phyloP scores from a whole-genome alignment of 441 rosid genomes.

The Eruca vesicaria region DNA sequence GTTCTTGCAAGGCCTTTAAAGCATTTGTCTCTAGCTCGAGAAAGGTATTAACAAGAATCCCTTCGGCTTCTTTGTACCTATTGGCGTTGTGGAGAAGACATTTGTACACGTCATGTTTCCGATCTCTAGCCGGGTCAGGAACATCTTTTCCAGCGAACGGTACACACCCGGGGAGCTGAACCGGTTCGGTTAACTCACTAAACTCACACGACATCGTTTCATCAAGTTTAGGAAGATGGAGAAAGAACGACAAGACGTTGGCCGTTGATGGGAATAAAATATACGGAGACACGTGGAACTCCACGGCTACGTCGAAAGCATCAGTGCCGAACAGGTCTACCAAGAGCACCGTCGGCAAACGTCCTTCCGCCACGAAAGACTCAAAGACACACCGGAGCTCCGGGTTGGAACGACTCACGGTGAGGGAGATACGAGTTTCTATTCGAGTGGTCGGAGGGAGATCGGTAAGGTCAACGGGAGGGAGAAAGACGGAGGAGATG shows the following conservation, averaged over 20 bases:
- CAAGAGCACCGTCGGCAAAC: conserved; percentile 40
- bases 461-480: conserved; percentile 46
- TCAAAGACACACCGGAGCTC: conserved; percentile 29
- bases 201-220: conserved; percentile 38
- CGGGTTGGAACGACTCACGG: conserved; percentile 42
- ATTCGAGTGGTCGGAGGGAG: conserved; percentile 28
- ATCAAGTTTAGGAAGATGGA: conserved; percentile 47
- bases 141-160: conserved; percentile 45
- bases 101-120: conserved; percentile 40
- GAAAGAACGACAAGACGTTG: conserved; percentile 34
- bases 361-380: conserved; percentile 23
- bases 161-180: conserved; percentile 53
- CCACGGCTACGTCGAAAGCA: conserved; percentile 42
- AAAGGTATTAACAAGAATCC: conserved; percentile 49
- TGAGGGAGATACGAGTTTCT: conserved; percentile 45
- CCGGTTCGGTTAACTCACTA: conserved; percentile 46
- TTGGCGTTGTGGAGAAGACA: conserved; percentile 38
- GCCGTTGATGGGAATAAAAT: conserved; percentile 42
- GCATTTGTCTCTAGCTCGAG: conserved; percentile 46
- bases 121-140: conserved; percentile 39
- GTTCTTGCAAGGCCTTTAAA: conserved; percentile 41
- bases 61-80: conserved; percentile 39
- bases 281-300: conserved; percentile 38
- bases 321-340: conserved; percentile 45
- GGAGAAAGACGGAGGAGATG: conserved; percentile 46